Evolutionary conservation across 1,139 yeast species (phyloP).

Genomic region (Waltiozyma sp.): DNA sequence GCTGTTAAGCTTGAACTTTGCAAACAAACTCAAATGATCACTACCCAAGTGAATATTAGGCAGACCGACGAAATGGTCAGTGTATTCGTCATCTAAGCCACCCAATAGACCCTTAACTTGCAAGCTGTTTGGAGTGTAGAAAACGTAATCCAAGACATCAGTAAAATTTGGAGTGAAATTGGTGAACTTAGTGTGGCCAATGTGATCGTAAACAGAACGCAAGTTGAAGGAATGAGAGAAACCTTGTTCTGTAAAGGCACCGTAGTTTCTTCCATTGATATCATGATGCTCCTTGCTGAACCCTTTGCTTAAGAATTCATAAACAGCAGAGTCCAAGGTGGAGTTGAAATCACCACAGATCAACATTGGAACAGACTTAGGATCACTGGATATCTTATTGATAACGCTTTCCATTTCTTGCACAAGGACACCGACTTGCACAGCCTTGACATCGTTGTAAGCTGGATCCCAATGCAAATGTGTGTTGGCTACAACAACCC

Average conservation of each 20-base stretch:
- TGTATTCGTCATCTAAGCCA: constrained; percentile 68
- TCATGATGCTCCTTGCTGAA: constrained; percentile 65
- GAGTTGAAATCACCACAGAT: constrained; percentile 97
- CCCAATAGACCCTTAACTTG: constrained; percentile 84
- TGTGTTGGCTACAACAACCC: constrained; percentile 70
- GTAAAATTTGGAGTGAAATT: constrained; percentile 90
- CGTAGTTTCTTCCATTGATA: constrained; percentile 80
- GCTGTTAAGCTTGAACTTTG: constrained; percentile 66
- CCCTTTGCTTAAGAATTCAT: constrained; percentile 79
- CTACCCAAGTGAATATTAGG: constrained; percentile 94
- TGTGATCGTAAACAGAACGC: constrained; percentile 72
- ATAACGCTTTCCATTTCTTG: constrained; percentile 70
- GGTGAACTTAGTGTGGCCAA: constrained; percentile 90
- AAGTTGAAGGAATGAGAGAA: constrained; percentile 72
- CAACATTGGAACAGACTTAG: constrained; percentile 60
- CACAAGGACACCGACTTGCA: constrained; percentile 85
- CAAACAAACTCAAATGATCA: constrained; percentile 80
- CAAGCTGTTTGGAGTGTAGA: constrained; percentile 77
- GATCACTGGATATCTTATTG: constrained; percentile 39
- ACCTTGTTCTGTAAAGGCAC: constrained; percentile 83
- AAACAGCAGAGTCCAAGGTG: constrained; percentile 78
- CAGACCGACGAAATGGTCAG: constrained; percentile 72
- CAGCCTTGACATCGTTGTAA: constrained; percentile 88
- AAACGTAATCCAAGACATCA: constrained; percentile 87
- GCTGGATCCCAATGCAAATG: constrained; percentile 99